Base-by-base conservation (phyloP, 164 flowering plant genomes). In the Annona squamosa region DNA sequence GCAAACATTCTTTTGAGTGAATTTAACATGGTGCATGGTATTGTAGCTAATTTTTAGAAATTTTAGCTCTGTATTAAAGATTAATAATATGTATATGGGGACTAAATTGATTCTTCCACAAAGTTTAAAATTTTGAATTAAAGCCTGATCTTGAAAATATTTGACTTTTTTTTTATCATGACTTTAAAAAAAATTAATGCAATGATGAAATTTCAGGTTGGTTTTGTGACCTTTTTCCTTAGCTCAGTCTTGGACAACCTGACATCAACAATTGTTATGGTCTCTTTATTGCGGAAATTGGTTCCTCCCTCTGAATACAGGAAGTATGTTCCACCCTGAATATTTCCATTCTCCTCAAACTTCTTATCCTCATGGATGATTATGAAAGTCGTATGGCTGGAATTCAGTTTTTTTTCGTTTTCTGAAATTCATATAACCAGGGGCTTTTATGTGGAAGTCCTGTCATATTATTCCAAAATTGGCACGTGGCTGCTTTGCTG, bases 261-360 rank as follows among this genome's bases (percentile, higher is more conserved):
- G 74, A 95, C 99, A 71, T 88, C 97, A 10, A 95, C 99, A 3
- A 95, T 95, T 56, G 88, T 95, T 77, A 95, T 95, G 99, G 98
- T 95, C 74, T 95, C 99, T 59, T 83, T 95, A 48, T 74, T 95
- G 84, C 85, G 97, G 83, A 95, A 95, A 76, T 83, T 95, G 69
- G 94, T 95, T 9, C 99, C 97, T 77, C 89, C 92, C 63, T 93
- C 97, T 65, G 99, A 95, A 76, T 95, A 84, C 79, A 87, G 99
- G 81, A 95, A 92, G 99, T 95, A 90, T 66, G 98, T 80, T 41
- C 43, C 63, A 6, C 71, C 26, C 18, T 7, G 12, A n/a, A 3
- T 66, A 3, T 41, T 42, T n/a, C 43, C 46, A 66, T 43, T 66
- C 19, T 66, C 4, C 68, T 3, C 10, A 16, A 52, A 42, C 43